phyloP scores from a whole-genome alignment of 805 yeast species.

The Saccharomycopsis synnaedendra region DNA sequence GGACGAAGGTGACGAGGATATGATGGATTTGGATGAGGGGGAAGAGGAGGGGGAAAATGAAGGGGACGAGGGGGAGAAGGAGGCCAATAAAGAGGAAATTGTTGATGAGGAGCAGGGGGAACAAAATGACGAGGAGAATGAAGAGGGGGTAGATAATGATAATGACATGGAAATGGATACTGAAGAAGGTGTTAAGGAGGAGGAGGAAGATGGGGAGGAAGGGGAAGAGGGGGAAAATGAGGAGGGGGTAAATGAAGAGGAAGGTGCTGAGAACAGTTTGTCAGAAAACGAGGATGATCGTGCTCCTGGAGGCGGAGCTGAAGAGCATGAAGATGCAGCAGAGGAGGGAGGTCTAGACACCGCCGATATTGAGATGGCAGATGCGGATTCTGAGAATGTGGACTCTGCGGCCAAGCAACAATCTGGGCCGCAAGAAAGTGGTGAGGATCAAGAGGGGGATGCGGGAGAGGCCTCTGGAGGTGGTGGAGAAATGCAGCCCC shows the following conservation, averaged over 20 bases:
- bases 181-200: conserved; percentile 18
- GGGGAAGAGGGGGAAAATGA: conserved; percentile 18
- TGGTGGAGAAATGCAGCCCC: conserved; percentile 7
- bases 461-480: conserved; percentile 29
- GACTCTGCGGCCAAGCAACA: conserved; percentile 52
- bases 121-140: conserved; percentile 21
- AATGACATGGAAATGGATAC: conserved; percentile 23
- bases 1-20: conserved; percentile 23
- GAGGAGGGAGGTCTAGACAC: conserved; percentile 40
- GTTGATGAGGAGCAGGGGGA: conserved; percentile 22
- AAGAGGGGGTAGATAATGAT: conserved; percentile 19
- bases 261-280: conserved; percentile 21
- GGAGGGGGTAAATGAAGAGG: conserved; percentile 18
- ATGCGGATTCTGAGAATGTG: conserved; percentile 36
- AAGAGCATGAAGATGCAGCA: conserved; percentile 30
- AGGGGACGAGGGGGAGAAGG: conserved; percentile 23
- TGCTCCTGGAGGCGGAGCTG: conserved; percentile 28
- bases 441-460: conserved; percentile 42
- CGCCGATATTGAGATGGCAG: conserved; percentile 36
- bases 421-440: conserved; percentile 50
- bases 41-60: conserved; percentile 21
- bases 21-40: conserved; percentile 20
- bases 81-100: conserved; percentile 22
- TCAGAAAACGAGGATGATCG: conserved; percentile 24
- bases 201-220: conserved; percentile 19